Base-by-base conservation (phyloP, 345 rosid genomes). In the Murraya koenigii region DNA sequence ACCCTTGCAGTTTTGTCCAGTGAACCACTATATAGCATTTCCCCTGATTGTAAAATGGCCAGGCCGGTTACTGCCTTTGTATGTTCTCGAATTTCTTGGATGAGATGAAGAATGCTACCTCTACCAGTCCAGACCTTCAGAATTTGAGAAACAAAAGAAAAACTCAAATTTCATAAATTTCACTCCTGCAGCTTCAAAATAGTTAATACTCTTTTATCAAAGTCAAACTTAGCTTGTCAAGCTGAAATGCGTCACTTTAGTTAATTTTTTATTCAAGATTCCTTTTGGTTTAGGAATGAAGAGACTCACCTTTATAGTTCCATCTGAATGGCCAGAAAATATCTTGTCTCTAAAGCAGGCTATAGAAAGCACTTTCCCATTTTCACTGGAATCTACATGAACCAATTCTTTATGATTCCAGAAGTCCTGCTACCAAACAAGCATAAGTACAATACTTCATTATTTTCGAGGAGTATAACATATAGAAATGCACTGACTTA, bases 301-400 rank as follows among this genome's bases (percentile, higher is more conserved):
- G 19, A 1, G 58, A 49, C 1, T 49, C 76, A 89, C 95, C 88
- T 91, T 91, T 68, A 91, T 88, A 17, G 90, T 89, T 82, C 95
- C 95, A 83, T 91, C 93, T 10, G 93, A 85, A 81, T 91, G 95
- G 58, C 95, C 95, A 17, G 95, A 91, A 81, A 88, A 87, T 69
- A 89, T 80, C 77, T 82, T 88, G 85, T 88, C 87, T 76, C 85
- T 87, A 84, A 78, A 86, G 82, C 84, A 85, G 65, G 75, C 78
- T 41, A 91, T 75, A 10, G 95, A 85, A 17, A 79, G 72, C 59
- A 91, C 93, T 79, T 88, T 92, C 44, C 95, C 95, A 41, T 87
- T 91, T 75, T 78, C 77, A 19, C 87, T 77, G 76, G 90, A 86
- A 76, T 89, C 89, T 17, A 79, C 84, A 77, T 89, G 95, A 75